These are phyloP conservation scores for Cucumis cinereus DNA, from an alignment of 306 rosid species.

Conservation along the genomic window DNA sequence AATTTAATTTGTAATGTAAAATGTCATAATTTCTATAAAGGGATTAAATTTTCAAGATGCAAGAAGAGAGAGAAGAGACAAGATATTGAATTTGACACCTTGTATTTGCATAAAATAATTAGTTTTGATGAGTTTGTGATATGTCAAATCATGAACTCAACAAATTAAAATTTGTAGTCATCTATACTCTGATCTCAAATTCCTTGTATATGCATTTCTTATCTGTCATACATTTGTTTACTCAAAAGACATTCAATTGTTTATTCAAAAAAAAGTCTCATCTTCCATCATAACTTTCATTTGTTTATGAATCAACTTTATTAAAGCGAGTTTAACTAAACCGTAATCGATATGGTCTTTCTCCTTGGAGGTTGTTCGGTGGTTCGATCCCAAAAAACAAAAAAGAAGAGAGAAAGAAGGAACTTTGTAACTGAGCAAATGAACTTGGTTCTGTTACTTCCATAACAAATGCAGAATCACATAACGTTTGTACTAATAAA, in stretches of 20 bases:
- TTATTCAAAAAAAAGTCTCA: background rate
- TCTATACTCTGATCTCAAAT: background rate
- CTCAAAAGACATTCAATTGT: background rate
- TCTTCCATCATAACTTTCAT: background rate
- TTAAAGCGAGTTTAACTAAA: no score
- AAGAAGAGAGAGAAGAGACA: background rate
- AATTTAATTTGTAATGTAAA: no score
- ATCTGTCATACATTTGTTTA: conserved; percentile 2
- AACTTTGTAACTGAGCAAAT: conserved; percentile 1
- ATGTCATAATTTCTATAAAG: no score
- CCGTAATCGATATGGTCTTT: no score
- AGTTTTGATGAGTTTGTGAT: background rate
- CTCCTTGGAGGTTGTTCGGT: no score
- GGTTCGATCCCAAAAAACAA: no score
- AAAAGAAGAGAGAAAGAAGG: no score
- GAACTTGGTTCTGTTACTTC: background rate
- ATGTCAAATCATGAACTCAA: conserved; percentile 2
- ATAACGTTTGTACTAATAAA: background rate
- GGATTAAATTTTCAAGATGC: no score
- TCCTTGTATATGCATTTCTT: background rate
- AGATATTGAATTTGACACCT: background rate
- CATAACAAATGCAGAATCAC: background rate
- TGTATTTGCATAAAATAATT: background rate
- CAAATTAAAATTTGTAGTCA: background rate
- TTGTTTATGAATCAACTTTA: no score